Percentiles rank a stretch among this genome's conserved stretches.
Conservation (phyloP, 495 filamentous ascomycete genomes). For the Rhizodiscina lignyota region DNA sequence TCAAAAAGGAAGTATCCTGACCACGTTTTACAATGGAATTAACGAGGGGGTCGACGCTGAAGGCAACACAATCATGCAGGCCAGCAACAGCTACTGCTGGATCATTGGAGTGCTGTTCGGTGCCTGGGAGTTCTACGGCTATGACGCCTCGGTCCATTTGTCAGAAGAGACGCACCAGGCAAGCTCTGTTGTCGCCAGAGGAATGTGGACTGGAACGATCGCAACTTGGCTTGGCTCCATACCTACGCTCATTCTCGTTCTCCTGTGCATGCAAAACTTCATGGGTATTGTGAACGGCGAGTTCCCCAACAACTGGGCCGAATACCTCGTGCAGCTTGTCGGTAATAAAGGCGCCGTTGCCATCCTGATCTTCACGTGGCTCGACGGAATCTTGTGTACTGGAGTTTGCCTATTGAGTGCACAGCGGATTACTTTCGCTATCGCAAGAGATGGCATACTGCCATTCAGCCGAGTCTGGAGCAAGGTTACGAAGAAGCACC, state of each 20-base stretch:
- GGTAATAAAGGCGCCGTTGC: constrained; percentile 16
- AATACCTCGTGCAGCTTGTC: constrained; percentile 20
- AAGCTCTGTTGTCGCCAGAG: too few relatives aligned
- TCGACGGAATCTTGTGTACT: constrained; percentile 18
- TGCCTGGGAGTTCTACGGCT: too few relatives aligned
- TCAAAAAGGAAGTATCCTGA: too few relatives aligned
- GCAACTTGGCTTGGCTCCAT: constrained; percentile 18
- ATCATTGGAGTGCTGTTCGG: too few relatives aligned
- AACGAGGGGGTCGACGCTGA: too few relatives aligned
- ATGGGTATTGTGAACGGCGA: constrained; percentile 10
- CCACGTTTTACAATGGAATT: too few relatives aligned
- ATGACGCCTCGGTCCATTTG: too few relatives aligned
- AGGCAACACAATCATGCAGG: too few relatives aligned
- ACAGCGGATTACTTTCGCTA: constrained; percentile 22
- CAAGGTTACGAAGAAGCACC: constrained; percentile 6
- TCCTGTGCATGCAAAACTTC: constrained; percentile 18
- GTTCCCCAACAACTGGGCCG: constrained; percentile 21
- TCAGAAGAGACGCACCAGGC: too few relatives aligned
- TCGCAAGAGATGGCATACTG: constrained; percentile 18
- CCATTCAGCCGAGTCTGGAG: constrained; percentile 15
- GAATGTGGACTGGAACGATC: too few relatives aligned
- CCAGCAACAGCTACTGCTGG: too few relatives aligned
- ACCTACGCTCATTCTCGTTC: constrained; percentile 17
- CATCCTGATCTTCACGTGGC: constrained; percentile 16
- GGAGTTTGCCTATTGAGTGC: constrained; percentile 19